Evolutionary conservation across 1,139 yeast genomes (phyloP).

Genomic region (Sugiyamaella castrensis): DNA sequence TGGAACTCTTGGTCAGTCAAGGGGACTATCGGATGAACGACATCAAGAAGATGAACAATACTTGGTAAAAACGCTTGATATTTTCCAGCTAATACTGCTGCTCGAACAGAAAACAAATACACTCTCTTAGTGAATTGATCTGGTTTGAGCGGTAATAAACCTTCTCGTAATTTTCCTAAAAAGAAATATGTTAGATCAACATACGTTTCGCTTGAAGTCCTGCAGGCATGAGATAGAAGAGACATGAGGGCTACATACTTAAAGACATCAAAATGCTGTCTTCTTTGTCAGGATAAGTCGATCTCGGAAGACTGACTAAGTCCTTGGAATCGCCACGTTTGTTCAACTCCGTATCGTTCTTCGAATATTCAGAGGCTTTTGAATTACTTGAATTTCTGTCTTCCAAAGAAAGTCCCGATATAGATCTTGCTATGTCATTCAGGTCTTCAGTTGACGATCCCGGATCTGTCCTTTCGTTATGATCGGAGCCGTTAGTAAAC

Average conservation of each 20-base stretch:
- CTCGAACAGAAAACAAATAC: constrained; percentile 22
- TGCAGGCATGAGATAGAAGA: too few relatives aligned
- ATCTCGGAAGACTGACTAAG: background rate
- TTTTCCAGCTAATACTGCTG: constrained; percentile 20
- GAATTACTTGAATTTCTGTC: too few relatives aligned
- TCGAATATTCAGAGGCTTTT: too few relatives aligned
- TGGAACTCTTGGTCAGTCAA: constrained; percentile 14
- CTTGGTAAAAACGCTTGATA: constrained; percentile 22
- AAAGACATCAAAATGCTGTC: constrained; percentile 24
- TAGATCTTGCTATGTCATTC: too few relatives aligned
- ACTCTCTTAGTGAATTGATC: constrained; percentile 20
- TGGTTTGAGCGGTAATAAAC: constrained; percentile 17
- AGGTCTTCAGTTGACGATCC: too few relatives aligned
- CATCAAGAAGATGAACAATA: constrained; percentile 19
- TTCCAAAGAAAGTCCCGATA: too few relatives aligned
- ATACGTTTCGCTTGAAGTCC: background rate
- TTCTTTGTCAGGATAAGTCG: constrained; percentile 1
- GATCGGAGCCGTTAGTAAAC: background rate
- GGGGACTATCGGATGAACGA: constrained; percentile 11
- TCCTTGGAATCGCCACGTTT: constrained; percentile 1
- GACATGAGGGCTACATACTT: constrained; percentile 2
- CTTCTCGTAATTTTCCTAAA: constrained; percentile 25
- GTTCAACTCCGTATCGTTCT: background rate
- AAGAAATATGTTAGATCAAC: constrained; percentile 1
- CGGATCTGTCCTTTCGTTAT: too few relatives aligned